Conservation (phyloP, 225 moss, liverwort and hornwort genomes). For the Thuidium tamariscinum region DNA sequence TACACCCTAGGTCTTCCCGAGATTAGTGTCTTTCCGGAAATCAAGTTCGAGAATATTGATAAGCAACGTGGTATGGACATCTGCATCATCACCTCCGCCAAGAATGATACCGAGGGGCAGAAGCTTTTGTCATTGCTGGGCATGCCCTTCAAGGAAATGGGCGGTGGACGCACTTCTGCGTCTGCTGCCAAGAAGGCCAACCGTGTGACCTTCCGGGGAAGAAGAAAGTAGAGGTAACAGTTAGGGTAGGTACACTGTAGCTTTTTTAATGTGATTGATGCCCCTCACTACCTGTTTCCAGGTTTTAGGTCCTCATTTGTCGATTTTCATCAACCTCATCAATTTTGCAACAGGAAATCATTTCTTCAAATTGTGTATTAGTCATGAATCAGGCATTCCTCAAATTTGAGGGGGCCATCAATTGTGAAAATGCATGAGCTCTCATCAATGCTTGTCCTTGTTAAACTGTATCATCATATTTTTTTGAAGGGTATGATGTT, state of each 20-base stretch:
- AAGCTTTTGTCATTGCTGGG: constrained; percentile 70
- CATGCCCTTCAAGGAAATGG: constrained; percentile 82
- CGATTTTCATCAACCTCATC: constrained; percentile 1
- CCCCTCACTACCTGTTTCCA: not conserved
- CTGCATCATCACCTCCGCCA: constrained; percentile 65
- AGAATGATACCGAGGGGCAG: constrained; percentile 60
- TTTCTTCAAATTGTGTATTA: not conserved
- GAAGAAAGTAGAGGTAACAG: constrained; percentile 19
- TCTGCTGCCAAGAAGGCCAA: constrained; percentile 53
- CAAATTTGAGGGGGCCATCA: not conserved
- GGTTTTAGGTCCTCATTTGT: constrained; percentile 17
- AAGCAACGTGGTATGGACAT: constrained; percentile 84
- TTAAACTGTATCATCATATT: not conserved
- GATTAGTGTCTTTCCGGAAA: constrained; percentile 93
- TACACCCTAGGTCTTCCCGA: constrained; percentile 79
- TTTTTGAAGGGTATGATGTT: not conserved
- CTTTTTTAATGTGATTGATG: not conserved
- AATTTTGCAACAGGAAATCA: not conserved
- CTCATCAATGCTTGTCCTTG: not conserved
- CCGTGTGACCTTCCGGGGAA: constrained; percentile 22
- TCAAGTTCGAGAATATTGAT: constrained; percentile 88
- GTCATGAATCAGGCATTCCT: not conserved
- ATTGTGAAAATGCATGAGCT: not conserved
- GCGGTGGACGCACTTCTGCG: constrained; percentile 51
- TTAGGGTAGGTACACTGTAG: not conserved